Conservation (phyloP, 148 eudicot genomes). For the Silene conica region DNA sequence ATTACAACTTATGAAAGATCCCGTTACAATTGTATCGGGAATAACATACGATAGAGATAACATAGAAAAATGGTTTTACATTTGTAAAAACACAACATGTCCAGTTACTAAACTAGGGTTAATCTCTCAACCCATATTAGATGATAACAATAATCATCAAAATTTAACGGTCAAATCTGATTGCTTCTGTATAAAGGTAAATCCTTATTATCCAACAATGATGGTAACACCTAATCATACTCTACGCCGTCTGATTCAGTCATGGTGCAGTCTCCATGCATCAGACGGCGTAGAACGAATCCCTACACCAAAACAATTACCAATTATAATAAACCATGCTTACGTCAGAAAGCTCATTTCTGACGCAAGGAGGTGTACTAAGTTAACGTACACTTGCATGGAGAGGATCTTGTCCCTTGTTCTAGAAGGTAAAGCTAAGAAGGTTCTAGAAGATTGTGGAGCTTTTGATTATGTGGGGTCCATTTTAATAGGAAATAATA, state of each 20-base stretch:
- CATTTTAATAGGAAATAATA: slow-evolving; percentile 28
- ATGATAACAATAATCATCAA: not conserved
- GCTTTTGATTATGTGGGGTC: slow-evolving; percentile 38
- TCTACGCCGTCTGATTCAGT: slow-evolving; percentile 85
- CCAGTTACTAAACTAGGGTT: slow-evolving; percentile 64
- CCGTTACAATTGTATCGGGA: slow-evolving; percentile 68
- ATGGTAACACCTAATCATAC: slow-evolving; percentile 74
- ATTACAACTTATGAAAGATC: slow-evolving; percentile 82
- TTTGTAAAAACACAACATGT: slow-evolving; percentile 45
- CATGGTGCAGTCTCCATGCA: slow-evolving; percentile 77
- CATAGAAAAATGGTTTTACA: slow-evolving; percentile 65
- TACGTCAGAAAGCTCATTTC: slow-evolving; percentile 46
- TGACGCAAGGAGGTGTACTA: slow-evolving; percentile 33
- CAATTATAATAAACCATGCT: slow-evolving; percentile 31
- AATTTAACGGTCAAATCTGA: not conserved
- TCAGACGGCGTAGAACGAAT: slow-evolving; percentile 58
- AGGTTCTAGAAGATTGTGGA: slow-evolving; percentile 36
- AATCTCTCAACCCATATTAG: not conserved
- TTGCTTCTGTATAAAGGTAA: no score
- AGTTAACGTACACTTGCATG: slow-evolving; percentile 33
- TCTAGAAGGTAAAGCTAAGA: slow-evolving; percentile 21
- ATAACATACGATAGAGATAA: slow-evolving; percentile 73
- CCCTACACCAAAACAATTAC: slow-evolving; percentile 70
- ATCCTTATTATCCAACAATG: no score
- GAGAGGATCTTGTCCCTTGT: slow-evolving; percentile 38